A percentile compares a stretch with the other conserved stretches of the same genome.
Evolutionary conservation across 768 basidiomycete species (phyloP).

Genomic region (Naganishia friedmannii): DNA sequence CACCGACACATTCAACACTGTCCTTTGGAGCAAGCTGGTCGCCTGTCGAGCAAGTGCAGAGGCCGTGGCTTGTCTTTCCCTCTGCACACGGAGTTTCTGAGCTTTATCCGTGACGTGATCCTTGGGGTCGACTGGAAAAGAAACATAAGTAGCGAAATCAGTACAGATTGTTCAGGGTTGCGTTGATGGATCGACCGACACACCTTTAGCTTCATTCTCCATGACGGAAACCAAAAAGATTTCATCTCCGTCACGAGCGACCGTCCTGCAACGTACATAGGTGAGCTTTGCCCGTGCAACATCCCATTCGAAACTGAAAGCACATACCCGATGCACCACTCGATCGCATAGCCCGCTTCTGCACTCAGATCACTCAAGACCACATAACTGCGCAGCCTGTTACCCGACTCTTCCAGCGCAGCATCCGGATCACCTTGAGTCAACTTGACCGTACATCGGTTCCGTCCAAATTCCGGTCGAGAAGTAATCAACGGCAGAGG

Average conservation of each 20-base stretch:
- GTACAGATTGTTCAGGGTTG: background rate
- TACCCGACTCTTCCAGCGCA: constrained; percentile 58
- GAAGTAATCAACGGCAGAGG: constrained; percentile 66
- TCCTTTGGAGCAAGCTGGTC: constrained; percentile 83
- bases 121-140: constrained; percentile 67
- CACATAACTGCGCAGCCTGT: constrained; percentile 68
- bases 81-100: constrained; percentile 78
- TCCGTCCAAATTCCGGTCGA: constrained; percentile 80
- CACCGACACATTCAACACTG: constrained; percentile 77
- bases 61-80: constrained; percentile 89
- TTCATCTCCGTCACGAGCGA: constrained; percentile 89
- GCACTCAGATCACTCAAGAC: constrained; percentile 93
- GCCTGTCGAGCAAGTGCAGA: constrained; percentile 87
- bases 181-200: constrained; percentile 38
- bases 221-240: constrained; percentile 81
- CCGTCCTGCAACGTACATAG: constrained; percentile 59
- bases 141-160: constrained; percentile 48
- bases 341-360: constrained; percentile 88
- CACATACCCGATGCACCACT: constrained; percentile 78
- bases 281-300: background rate
- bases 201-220: constrained; percentile 87
- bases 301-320: background rate
- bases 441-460: constrained; percentile 84
- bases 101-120: constrained; percentile 64
- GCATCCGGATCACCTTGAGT: constrained; percentile 76